A percentile compares a stretch with the other conserved stretches of the same genome.
phyloP scores from a whole-genome alignment of 1,284 basidiomycete species.

The Moesziomyces parantarcticus region DNA sequence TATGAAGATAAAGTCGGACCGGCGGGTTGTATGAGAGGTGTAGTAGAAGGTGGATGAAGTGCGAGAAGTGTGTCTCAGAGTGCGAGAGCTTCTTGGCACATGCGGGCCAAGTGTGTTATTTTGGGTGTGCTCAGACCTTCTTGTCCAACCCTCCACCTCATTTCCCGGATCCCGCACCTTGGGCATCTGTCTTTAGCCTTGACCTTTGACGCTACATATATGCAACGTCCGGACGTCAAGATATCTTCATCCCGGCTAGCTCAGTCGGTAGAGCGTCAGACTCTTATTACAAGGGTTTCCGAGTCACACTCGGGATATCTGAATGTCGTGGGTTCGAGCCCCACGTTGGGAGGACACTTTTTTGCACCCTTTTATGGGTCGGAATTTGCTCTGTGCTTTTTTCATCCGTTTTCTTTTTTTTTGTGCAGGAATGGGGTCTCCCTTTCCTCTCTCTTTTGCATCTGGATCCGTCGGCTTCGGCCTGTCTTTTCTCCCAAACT shows the following conservation, averaged over 20 bases:
- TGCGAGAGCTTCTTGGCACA: no score
- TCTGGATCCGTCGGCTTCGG: not conserved
- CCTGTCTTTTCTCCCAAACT: not conserved
- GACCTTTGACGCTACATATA: no score
- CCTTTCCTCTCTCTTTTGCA: not conserved
- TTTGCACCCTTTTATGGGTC: slow-evolving; percentile 10
- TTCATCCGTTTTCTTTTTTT: not conserved
- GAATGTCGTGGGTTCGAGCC: slow-evolving; percentile 67
- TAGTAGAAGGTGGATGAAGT: no score
- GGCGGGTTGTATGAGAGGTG: no score
- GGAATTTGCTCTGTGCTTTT: not conserved
- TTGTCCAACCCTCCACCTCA: slow-evolving; percentile 19
- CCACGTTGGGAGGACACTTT: slow-evolving; percentile 64
- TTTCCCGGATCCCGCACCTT: not conserved
- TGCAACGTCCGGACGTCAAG: fast-evolving
- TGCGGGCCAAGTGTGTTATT: no score
- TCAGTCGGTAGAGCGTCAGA: slow-evolving; percentile 69
- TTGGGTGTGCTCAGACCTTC: no score
- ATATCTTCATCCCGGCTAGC: slow-evolving; percentile 65
- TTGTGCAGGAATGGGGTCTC: not conserved
- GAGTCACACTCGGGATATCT: slow-evolving; percentile 48
- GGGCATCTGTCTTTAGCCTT: no score
- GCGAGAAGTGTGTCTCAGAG: no score
- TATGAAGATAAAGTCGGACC: no score
- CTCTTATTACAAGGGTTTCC: slow-evolving; percentile 62